Percentiles rank a stretch among this genome's conserved stretches.
Conservation (phyloP, 768 basidiomycete species). For the Hygrocybe punicea region DNA sequence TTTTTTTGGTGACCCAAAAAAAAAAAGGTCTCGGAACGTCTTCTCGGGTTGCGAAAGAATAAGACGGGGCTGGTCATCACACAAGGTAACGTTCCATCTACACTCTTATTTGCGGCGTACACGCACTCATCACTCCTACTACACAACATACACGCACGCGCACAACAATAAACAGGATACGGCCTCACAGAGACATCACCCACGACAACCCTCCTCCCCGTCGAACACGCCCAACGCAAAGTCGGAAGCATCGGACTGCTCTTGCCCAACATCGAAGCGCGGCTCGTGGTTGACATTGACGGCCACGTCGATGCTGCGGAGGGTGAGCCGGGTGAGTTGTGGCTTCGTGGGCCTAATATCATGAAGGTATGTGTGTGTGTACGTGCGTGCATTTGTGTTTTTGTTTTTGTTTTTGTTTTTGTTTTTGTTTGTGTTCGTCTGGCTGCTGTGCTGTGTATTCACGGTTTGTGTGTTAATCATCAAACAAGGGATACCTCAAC, state of each 20-base stretch:
- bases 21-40: conserved; percentile 36
- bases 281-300: conserved; percentile 63
- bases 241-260: conserved; percentile 66
- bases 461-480: background rate
- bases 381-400: too few species aligned
- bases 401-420: background rate
- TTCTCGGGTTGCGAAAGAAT: conserved; percentile 37
- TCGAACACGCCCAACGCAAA: conserved; percentile 43
- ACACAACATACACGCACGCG: background rate
- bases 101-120: too few species aligned
- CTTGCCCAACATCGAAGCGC: conserved; percentile 71
- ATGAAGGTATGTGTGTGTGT: conserved; percentile 68
- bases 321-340: conserved; percentile 73
- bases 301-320: conserved; percentile 47
- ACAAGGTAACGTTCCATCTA: conserved; percentile 44
- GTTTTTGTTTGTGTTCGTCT: background rate
- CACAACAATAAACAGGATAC: conserved; percentile 45
- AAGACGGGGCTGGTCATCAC: conserved; percentile 42
- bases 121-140: too few species aligned
- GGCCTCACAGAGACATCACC: conserved; percentile 85
- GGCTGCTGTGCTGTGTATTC: background rate
- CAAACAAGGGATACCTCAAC: conserved; percentile 68
- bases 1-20: too few species aligned
- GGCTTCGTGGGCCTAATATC: conserved; percentile 71
- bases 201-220: conserved; percentile 55